phyloP scores from a whole-genome alignment of 108 stramenopile genomes.

The Conticribra guillardii region DNA sequence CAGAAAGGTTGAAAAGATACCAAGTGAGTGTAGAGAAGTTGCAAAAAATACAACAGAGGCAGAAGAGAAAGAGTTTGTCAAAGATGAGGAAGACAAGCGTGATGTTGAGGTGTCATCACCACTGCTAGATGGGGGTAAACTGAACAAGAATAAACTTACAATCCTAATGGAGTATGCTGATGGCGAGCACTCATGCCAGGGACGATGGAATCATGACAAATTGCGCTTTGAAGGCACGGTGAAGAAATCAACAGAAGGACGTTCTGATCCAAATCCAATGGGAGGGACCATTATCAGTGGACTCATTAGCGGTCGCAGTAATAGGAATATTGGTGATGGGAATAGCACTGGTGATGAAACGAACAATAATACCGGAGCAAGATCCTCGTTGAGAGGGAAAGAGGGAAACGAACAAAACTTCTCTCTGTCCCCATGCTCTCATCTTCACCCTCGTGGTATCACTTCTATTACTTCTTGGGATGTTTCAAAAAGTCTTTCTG shows the following conservation, averaged over 20 bases:
- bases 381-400: slow-evolving; percentile 6
- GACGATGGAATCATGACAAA: slow-evolving; percentile 38
- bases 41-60: background rate
- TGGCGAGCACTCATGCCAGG: slow-evolving; percentile 21
- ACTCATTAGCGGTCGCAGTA: slow-evolving; percentile 18
- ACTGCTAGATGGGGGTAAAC: background rate
- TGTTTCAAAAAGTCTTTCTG: no score
- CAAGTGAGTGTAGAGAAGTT: background rate
- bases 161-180: slow-evolving; percentile 46
- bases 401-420: slow-evolving; percentile 8
- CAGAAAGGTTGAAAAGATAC: background rate
- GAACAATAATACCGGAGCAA: background rate
- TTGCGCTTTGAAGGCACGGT: slow-evolving; percentile 33
- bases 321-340: background rate
- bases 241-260: slow-evolving; percentile 18
- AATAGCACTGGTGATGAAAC: slow-evolving; percentile 7
- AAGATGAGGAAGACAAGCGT: slow-evolving; percentile 8
- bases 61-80: background rate
- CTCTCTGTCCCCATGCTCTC: slow-evolving; percentile 43
- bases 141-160: slow-evolving; percentile 20
- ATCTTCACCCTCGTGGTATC: slow-evolving; percentile 37
- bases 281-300: slow-evolving; percentile 43
- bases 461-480: slow-evolving; percentile 5
- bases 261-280: slow-evolving; percentile 25
- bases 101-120: background rate